A percentile compares a stretch with the other conserved stretches of the same genome.
Evolutionary conservation across 805 yeast species (phyloP).

Genomic region (Candida lessepsii): DNA sequence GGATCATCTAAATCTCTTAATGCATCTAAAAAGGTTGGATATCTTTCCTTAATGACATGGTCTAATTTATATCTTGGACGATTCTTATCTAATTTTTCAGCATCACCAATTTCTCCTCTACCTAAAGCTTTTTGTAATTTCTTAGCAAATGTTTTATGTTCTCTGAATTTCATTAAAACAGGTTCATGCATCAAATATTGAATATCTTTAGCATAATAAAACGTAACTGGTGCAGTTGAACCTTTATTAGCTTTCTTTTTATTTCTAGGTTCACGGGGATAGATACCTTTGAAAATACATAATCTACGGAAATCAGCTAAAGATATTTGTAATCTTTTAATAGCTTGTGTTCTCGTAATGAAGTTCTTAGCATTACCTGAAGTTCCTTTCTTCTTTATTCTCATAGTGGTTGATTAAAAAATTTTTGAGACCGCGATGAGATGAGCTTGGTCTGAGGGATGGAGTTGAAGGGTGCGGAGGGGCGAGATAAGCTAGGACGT

Average conservation of each 20-base stretch:
- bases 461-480: background rate
- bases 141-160: conserved; percentile 90
- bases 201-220: conserved; percentile 90
- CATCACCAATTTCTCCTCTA: conserved; percentile 86
- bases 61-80: conserved; percentile 86
- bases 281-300: conserved; percentile 97
- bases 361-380: conserved; percentile 90
- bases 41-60: conserved; percentile 89
- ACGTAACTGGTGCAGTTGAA: conserved; percentile 93
- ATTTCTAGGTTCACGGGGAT: conserved; percentile 94
- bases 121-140: conserved; percentile 88
- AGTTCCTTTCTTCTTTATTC: conserved; percentile 79
- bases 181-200: conserved; percentile 96
- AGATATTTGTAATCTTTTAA: conserved; percentile 85
- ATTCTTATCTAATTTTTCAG: conserved; percentile 77
- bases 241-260: conserved; percentile 97
- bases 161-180: conserved; percentile 84
- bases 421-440: conserved; percentile 1
- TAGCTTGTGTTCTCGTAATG: conserved; percentile 92
- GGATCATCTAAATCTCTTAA: conserved; percentile 94
- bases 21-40: conserved; percentile 91
- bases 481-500: background rate
- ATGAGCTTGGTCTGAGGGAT: background rate
- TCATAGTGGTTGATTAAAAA: conserved; percentile 33
- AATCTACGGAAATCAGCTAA: conserved; percentile 95